phyloP scores from a whole-genome alignment of 1,139 yeast species.

The Debaryomycetaceae sp. region DNA sequence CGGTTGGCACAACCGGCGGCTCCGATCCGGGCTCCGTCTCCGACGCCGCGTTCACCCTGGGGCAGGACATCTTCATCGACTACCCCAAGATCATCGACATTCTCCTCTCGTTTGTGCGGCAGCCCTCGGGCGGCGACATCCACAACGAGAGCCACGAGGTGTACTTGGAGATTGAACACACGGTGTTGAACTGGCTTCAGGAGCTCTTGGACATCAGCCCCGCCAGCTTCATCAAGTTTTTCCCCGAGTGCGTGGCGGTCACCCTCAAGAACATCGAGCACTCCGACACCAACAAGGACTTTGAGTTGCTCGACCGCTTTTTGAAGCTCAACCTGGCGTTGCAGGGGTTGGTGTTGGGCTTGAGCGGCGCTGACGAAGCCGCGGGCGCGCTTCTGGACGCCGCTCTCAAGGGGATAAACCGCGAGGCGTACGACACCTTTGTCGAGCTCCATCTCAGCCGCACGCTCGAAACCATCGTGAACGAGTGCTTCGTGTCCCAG shows the following conservation, averaged over 20 bases:
- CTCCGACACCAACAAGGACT: conserved; percentile 36
- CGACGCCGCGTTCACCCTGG: no score
- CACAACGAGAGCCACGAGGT: conserved; percentile 37
- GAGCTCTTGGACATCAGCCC: conserved; percentile 75
- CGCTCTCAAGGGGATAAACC: conserved; percentile 28
- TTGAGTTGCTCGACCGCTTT: conserved; percentile 35
- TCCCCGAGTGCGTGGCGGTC: conserved; percentile 40
- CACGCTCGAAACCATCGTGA: conserved; percentile 32
- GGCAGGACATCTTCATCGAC: conserved; percentile 83
- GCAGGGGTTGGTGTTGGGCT: conserved; percentile 29
- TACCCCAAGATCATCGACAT: conserved; percentile 78
- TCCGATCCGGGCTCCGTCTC: no score
- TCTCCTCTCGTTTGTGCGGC: conserved; percentile 70
- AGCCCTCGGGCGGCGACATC: conserved; percentile 28
- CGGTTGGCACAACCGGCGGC: conserved; percentile 5
- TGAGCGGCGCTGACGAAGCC: conserved; percentile 17
- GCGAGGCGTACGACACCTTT: conserved; percentile 39
- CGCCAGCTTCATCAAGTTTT: conserved; percentile 61
- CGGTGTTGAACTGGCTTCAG: conserved; percentile 80
- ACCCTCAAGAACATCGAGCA: conserved; percentile 35
- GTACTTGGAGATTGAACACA: conserved; percentile 74
- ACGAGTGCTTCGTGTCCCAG: conserved; percentile 32
- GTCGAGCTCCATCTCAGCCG: conserved; percentile 34
- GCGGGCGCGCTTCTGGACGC: conserved; percentile 5
- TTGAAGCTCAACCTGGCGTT: conserved; percentile 33